Conservation (phyloP, 2,329 filamentous ascomycete genomes). For the Colletotrichum gigasporum region DNA sequence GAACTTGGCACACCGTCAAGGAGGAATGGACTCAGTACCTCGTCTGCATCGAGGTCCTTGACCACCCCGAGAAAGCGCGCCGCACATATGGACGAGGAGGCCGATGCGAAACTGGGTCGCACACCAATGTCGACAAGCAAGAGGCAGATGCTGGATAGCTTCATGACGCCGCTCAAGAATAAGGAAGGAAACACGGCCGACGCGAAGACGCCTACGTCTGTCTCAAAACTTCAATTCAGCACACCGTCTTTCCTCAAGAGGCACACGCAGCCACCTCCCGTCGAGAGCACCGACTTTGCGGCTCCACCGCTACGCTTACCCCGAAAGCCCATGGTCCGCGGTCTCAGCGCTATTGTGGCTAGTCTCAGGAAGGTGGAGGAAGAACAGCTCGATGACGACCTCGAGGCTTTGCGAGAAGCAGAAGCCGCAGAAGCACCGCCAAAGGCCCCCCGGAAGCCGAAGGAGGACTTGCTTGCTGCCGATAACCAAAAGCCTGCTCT, state of each 20-base stretch:
- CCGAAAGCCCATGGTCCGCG: conserved; percentile 71
- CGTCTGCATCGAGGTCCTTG: conserved; percentile 35
- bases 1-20: conserved; percentile 61
- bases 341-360: conserved; percentile 79
- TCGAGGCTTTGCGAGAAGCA: conserved; percentile 77
- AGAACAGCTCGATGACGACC: conserved; percentile 73
- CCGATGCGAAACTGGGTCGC: conserved; percentile 47
- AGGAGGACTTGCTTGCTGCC: conserved; percentile 50
- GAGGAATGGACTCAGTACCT: conserved; percentile 42
- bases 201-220: conserved; percentile 57
- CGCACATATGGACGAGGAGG: conserved; percentile 39
- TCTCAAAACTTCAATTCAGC: conserved; percentile 67
- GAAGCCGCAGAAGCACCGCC: conserved; percentile 58
- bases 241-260: conserved; percentile 77
- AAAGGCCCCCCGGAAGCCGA: conserved; percentile 34
- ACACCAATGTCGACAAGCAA: conserved; percentile 68
- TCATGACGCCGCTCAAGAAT: conserved; percentile 71
- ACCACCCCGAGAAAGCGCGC: conserved; percentile 59
- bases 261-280: conserved; percentile 58
- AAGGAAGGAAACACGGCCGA: conserved; percentile 48
- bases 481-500: conserved; percentile 54
- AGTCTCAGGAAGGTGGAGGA: conserved; percentile 76
- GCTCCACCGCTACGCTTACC: conserved; percentile 62
- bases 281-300: conserved; percentile 64
- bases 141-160: conserved; percentile 68